phyloP scores from a whole-genome alignment of 306 rosid species.

The Canavalia gladiata region DNA sequence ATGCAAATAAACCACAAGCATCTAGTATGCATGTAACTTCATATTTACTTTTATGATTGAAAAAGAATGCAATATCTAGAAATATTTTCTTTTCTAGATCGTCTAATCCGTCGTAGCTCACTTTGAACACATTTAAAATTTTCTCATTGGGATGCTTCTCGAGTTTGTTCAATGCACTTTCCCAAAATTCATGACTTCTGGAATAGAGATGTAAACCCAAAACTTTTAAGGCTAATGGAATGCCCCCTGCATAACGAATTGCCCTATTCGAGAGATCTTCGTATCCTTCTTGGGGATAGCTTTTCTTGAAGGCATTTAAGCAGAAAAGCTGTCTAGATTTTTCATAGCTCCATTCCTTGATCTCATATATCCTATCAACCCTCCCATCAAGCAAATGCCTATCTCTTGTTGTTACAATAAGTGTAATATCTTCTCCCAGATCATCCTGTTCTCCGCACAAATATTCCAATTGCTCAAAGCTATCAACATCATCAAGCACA shows the following conservation, averaged over 20 bases:
- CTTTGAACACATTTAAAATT: neutral
- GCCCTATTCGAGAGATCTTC: neutral
- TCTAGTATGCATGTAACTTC: neutral
- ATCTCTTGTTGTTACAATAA: slow-evolving; percentile 29
- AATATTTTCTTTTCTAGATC: neutral
- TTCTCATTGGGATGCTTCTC: neutral
- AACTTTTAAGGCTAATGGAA: slow-evolving; percentile 27
- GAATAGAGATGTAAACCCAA: slow-evolving; percentile 9
- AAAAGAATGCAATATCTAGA: slow-evolving; percentile 9
- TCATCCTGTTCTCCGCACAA: neutral
- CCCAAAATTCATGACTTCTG: slow-evolving; percentile 8
- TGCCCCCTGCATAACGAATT: neutral
- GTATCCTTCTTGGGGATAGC: neutral
- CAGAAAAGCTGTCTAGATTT: neutral
- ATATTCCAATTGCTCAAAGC: neutral
- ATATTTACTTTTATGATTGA: neutral
- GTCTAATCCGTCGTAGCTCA: neutral
- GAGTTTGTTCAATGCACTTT: neutral
- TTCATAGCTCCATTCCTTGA: neutral
- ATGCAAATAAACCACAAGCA: neutral
- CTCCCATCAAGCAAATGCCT: slow-evolving; percentile 3
- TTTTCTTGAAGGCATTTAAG: neutral
- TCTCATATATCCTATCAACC: slow-evolving; percentile 7
- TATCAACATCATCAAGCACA: slow-evolving; percentile 38
- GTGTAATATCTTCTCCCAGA: neutral